Evolutionary conservation across 129 eudicot genomes (phyloP), one percentile per base, ranked within the genome.

Genomic region (Tagetes erecta): DNA sequence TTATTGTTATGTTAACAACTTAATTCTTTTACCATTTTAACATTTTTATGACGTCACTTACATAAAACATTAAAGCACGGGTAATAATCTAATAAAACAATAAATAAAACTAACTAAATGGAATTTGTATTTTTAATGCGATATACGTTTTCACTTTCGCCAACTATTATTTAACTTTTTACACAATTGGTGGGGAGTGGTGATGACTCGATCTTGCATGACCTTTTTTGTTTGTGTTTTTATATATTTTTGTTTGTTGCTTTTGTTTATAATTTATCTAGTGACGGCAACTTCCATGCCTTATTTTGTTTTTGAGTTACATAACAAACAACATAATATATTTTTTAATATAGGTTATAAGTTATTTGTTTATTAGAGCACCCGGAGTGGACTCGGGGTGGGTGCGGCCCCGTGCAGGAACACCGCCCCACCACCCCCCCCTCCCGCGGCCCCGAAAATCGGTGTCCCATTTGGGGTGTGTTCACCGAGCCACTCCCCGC

Each of bases 211-310:
- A 45, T 20, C 2, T 68, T 68, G 72, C 72, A 45, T 68, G 42
- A 9, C 72, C 40, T 57, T 68, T 66, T 9, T 46, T 33, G 57
- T 68, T 68, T 45, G 72, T 30, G 30, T 68, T 39, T 65, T 65
- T 65, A 5, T 45, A 3, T 46, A 3, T 3, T n/a, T 51, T 51
- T 56, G 63, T 56, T 56, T 56, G 27, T 20, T 56, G 39, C 8
- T 57, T 51, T 52, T 35, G 37, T 62, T 65, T 60, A 46, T 13
- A 5, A 8, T 37, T 37, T n/a, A 38, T 75, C 41, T 6, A 39
- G 79, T 51, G 79, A 75, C 53, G 72, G 72, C 44, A 64, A 75
- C 53, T 38, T 64, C 41, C 79, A 75, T 53, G 79, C 72, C 52
- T 37, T 55, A 14, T 50, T 60, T 75, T 64, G 52, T 44, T 74